Base-by-base conservation (phyloP, 345 rosid species). In the Triadica sebifera region DNA sequence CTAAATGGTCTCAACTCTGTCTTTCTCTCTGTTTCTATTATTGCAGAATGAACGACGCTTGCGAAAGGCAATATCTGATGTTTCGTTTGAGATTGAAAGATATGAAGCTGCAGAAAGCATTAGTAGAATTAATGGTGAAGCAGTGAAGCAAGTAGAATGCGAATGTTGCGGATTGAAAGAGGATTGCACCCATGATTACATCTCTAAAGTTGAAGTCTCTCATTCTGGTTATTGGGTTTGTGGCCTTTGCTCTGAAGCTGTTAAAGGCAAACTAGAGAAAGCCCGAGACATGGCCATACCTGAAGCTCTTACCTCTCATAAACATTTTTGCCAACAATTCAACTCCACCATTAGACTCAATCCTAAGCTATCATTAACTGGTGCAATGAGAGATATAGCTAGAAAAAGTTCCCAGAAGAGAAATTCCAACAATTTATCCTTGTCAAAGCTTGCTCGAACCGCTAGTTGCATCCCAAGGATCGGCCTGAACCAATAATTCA, bases 221-320 rank as follows among this genome's bases (percentile, higher is more conserved):
- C 55, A 80, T 34, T 81, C 83, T 1, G 89, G 84, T 2, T 76
- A 63, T 9, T 85, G 91, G 91, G 76, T 87, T 1, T 84, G 91
- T n/a, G 87, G 89, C 13, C 87, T 87, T 19, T 87, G 91, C 72
- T 81, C 84, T 0, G 91, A 79, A 69, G 87, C 83, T 19, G 89
- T 85, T 12, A 75, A 82, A 64, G 89, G 84, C 25, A 85, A 55
- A 45, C 57, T 81, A 11, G 20, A 12, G 1, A 69, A 65, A 72
- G 51, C 74, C 43, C 76, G 82, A 0, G 55, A 55, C 24, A 37
- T 39, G 9, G 72, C 74, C 75, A 63, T 81, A 41, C 62, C 75
- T 43, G 89, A 82, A 65, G 89, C 87, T n/a, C 43, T 84, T 34
- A 52, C 74, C 41, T 80, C 75, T 19, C 87, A 87, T 37, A 79